Evolutionary conservation across 2,329 filamentous ascomycete species (phyloP), one percentile per base, ranked within the genome.

Genomic region (Alternaria arborescens): DNA sequence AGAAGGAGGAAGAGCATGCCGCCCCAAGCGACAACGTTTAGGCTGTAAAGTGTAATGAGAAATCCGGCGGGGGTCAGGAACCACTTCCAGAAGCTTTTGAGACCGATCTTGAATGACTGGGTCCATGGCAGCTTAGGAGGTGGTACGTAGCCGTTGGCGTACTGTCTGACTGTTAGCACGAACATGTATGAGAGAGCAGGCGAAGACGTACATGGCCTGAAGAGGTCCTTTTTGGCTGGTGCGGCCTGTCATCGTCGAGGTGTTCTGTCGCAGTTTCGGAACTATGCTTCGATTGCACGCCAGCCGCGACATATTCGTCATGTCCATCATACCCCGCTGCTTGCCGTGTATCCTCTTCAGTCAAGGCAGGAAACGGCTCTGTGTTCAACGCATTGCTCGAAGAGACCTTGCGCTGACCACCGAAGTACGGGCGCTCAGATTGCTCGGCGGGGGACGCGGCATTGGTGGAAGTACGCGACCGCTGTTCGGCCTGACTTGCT

Each of bases 1-100:
- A 97, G 87, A 2, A 97, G 83, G 18, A 97, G 82, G 79, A 97
- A 96, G 34, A 97, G 84, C 93, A 97, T 97, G 59, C 91, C 92
- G 52, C 93, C 93, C 93, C 93, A 97, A 0, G 91, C 93, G 10
- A 97, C 87, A 20, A 97, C 86, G 65, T 94, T 94, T 58, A 95
- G 84, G 12, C 90, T 88, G 77, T 96, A 97, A 6, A 97, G 77
- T 2, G 89, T 91, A 41, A 94, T 86, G 55, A 92, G 81, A 74
- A 95, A 93, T 3, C 93, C 92, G 55, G 91, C 78, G 0, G 90
- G 90, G 0, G 92, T 96, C 38, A 86, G 81, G 69, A 91, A 87
- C 81, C 92, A 97, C 53, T 87, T 85, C 87, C 88, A 89, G 72
- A 91, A 92, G 0, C 86, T 84, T 28, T 83, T 80, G 12, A 88